A percentile compares a stretch with the other conserved stretches of the same genome.
phyloP scores from a whole-genome alignment of 202 grass and related monocot genomes.

The Alloteropsis angusta region DNA sequence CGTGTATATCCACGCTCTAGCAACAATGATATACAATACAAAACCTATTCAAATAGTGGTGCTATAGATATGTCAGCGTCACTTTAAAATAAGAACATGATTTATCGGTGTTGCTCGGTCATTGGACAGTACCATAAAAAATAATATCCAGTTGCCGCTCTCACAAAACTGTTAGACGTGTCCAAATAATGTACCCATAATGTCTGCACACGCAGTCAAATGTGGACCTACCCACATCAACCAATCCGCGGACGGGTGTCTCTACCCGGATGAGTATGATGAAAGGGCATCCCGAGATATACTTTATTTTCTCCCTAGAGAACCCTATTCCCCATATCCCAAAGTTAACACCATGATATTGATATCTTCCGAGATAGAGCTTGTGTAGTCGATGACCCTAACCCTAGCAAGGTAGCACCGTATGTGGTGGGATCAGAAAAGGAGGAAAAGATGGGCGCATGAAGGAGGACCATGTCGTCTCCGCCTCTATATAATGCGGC shows the following conservation, averaged over 20 bases:
- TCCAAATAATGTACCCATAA: neutral
- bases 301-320: neutral
- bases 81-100: neutral
- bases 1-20: neutral
- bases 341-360: neutral
- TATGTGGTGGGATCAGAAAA: slow-evolving; percentile 8
- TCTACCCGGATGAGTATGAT: neutral
- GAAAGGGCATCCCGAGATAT: neutral
- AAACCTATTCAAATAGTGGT: neutral
- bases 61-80: neutral
- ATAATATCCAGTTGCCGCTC: neutral
- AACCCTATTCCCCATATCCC: slow-evolving; percentile 12
- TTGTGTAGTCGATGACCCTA: neutral
- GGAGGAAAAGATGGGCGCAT: neutral
- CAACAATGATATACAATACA: neutral
- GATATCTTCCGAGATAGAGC: neutral
- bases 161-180: neutral
- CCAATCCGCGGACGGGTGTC: neutral
- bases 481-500: slow-evolving; percentile 22
- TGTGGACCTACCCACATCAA: neutral
- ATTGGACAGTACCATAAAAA: neutral
- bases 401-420: slow-evolving; percentile 4
- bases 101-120: neutral
- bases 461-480: neutral
- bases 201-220: neutral